A percentile compares a stretch with the other conserved stretches of the same genome.
phyloP scores from a whole-genome alignment of 2,329 filamentous ascomycete genomes.

The Magnaporthiopsis poae region DNA sequence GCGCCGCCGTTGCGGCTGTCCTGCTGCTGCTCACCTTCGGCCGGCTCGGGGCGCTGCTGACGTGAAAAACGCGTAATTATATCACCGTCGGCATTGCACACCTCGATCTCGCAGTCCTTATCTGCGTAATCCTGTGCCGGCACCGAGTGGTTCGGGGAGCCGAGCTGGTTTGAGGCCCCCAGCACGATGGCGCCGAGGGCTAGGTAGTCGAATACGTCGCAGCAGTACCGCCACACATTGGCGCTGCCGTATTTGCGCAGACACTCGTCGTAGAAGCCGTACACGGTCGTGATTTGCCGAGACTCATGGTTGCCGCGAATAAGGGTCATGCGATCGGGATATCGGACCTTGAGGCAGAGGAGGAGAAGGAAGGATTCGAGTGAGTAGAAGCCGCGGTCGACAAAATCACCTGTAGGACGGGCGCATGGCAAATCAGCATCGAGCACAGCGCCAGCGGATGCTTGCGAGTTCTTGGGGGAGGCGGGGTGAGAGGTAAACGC shows the following conservation, averaged over 20 bases:
- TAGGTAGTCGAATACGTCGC: slow-evolving; percentile 95
- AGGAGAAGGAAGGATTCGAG: slow-evolving; percentile 93
- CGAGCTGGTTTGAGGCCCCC: slow-evolving; percentile 64
- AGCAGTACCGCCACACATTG: slow-evolving; percentile 95
- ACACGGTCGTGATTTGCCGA: slow-evolving; percentile 91
- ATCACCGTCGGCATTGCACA: slow-evolving; percentile 73
- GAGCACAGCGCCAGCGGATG: neutral
- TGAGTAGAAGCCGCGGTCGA: slow-evolving; percentile 95
- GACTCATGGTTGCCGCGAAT: slow-evolving; percentile 95
- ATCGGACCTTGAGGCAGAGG: slow-evolving; percentile 90
- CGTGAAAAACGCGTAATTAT: slow-evolving; percentile 65
- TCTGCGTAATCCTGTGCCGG: slow-evolving; percentile 42
- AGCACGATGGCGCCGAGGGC: slow-evolving; percentile 81
- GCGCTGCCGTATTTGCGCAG: slow-evolving; percentile 90
- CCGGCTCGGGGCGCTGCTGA: slow-evolving; percentile 20
- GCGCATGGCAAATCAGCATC: slow-evolving; percentile 1
- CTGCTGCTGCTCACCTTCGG: slow-evolving; percentile 17
- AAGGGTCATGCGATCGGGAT: slow-evolving; percentile 91
- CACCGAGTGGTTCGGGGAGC: slow-evolving; percentile 35
- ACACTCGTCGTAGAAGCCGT: slow-evolving; percentile 97
- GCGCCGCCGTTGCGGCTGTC: slow-evolving; percentile 11
- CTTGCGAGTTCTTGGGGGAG: neutral
- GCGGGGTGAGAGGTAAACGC: slow-evolving; percentile 17
- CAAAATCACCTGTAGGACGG: slow-evolving; percentile 65
- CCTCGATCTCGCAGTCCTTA: slow-evolving; percentile 81